A percentile compares a stretch with the other conserved stretches of the same genome.
These are phyloP conservation scores for Suillus variegatus DNA, from an alignment of 768 basidiomycete genomes.

Conservation along the genomic window DNA sequence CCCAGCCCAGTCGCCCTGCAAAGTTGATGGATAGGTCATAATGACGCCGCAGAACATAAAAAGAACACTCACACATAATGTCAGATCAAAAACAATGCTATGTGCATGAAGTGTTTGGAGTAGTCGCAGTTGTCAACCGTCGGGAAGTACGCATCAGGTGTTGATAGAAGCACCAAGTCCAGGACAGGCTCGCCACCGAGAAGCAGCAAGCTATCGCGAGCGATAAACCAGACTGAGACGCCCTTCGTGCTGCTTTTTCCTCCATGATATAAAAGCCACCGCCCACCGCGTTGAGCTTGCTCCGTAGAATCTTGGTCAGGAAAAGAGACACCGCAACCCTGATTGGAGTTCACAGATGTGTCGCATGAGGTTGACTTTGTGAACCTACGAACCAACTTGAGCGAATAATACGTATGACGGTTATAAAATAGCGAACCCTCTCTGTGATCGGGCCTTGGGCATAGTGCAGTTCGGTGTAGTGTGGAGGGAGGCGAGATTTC, in stretches of 20 bases:
- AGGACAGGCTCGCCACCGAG: background rate
- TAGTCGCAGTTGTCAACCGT: conserved; percentile 46
- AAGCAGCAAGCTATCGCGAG: conserved; percentile 47
- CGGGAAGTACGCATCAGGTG: conserved; percentile 53
- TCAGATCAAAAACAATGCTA: conserved; percentile 56
- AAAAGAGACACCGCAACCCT: conserved; percentile 60
- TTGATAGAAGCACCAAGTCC: background rate
- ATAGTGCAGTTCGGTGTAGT: conserved; percentile 52
- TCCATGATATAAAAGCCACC: conserved; percentile 66
- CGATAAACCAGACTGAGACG: conserved; percentile 60
- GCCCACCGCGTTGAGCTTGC: conserved; percentile 43
- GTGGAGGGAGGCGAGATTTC: conserved; percentile 57
- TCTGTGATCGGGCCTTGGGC: conserved; percentile 40
- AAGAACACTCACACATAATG: conserved; percentile 54
- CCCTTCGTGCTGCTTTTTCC: conserved; percentile 41
- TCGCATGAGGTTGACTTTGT: conserved; percentile 50
- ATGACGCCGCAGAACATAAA: background rate
- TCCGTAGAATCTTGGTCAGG: conserved; percentile 44
- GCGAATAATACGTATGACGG: background rate
- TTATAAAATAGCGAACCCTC: conserved; percentile 40
- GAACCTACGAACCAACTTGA: conserved; percentile 27
- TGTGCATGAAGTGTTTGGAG: conserved; percentile 52
- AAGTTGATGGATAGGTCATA: background rate
- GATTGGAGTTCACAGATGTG: conserved; percentile 49
- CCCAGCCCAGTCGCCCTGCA: conserved; percentile 58